Percentiles rank a stretch among this genome's conserved stretches.
Conservation (phyloP, 1,284 basidiomycete genomes). For the Trametes pubescens region DNA sequence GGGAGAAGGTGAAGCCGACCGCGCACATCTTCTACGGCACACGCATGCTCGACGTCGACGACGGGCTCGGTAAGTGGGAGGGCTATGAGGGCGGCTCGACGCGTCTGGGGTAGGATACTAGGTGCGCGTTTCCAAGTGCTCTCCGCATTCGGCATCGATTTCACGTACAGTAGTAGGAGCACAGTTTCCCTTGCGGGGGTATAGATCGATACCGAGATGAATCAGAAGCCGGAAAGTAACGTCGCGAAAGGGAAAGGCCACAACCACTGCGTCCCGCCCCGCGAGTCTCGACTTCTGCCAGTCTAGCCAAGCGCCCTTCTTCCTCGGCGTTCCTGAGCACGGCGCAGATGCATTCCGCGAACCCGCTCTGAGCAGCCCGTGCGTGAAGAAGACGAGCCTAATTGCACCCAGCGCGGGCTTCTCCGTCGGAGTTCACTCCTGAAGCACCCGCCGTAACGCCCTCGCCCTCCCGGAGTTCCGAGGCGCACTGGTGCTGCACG, state of each 20-base stretch:
- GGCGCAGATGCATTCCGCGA: background rate
- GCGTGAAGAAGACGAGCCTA: background rate
- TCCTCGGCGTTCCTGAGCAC: constrained; percentile 3
- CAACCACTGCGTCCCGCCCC: background rate
- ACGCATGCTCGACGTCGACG: constrained; percentile 61
- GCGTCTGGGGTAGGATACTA: constrained; percentile 36
- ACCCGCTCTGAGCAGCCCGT: background rate
- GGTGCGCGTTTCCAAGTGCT: background rate
- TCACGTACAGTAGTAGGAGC: background rate
- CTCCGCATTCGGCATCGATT: background rate
- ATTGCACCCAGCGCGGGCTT: background rate
- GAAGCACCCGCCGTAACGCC: constrained; percentile 10
- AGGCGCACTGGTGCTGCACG: background rate
- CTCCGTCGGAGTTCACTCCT: constrained; percentile 5
- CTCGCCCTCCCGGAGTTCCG: constrained; percentile 7
- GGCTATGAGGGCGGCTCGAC: constrained; percentile 61
- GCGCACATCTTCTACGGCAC: constrained; percentile 73
- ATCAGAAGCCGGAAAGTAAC: background rate
- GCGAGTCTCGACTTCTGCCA: background rate
- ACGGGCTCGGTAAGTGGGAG: constrained; percentile 66
- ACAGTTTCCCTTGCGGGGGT: background rate
- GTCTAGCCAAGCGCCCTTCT: background rate
- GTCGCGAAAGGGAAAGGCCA: background rate
- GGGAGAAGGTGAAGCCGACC: constrained; percentile 62
- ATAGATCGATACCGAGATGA: background rate